Evolutionary conservation across 257 asterid genomes (phyloP), one percentile per base, ranked within the genome.

Genomic region (Penstemon davidsonii): DNA sequence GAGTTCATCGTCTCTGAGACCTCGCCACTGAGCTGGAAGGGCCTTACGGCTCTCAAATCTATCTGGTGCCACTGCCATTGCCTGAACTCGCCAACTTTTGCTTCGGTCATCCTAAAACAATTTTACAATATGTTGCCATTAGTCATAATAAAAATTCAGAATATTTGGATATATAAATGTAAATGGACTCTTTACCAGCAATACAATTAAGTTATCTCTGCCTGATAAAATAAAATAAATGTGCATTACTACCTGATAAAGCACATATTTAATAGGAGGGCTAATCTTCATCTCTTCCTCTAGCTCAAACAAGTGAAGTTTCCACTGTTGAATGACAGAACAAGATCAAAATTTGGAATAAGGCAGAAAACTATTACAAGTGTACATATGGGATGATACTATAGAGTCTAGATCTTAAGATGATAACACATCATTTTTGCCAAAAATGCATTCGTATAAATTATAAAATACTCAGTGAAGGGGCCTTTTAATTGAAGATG

Each of bases 1-100:
- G 12, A 92, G 88, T 55, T 86, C 92, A 0, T 89, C 91, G 64
- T 92, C 96, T 75, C 96, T 80, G 62, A 89, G 81, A 61, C 98
- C 98, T 46, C 96, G 84, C 98, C 98, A 89, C 62, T 81, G 92
- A 50, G 73, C 74, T 41, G 98, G 96, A 64, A 92, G 95, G 7
- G 96, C 85, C 78, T 81, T 92, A 3, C 96, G 86, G 67, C 96
- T 87, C 76, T 84, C 95, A 78, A 92, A 92, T 69, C 84, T 84
- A 52, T 87, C 95, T 0, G 96, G 98, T 19, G 92, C 79, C 39
- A 85, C 60, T 33, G 84, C 79, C 70, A 92, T 88, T 39, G 95
- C 96, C 81, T 92, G 96, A 57, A 92, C 75, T 81, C 96, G 73
- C 96, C 98, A 92, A 18, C 78, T 61, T 61, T 84, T 87, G 84